Evolutionary conservation across 2,329 filamentous ascomycete species (phyloP), one percentile per base, ranked within the genome.

Genomic region (Curvularia lunata): DNA sequence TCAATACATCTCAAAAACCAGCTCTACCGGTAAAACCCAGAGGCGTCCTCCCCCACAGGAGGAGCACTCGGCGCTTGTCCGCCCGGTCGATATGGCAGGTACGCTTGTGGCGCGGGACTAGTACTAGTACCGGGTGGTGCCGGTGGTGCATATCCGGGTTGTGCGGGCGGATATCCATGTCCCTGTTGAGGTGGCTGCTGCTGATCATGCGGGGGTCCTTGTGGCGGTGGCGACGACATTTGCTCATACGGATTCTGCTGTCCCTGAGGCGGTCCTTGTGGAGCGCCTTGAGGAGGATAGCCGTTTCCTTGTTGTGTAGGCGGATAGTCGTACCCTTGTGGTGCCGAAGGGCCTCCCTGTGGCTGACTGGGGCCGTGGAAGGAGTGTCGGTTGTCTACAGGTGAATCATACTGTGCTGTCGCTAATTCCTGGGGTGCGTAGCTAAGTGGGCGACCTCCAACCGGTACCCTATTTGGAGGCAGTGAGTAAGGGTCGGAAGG

Each of bases 371-470:
- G 70, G 3, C 67, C 51, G 62, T 67, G 49, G 60, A 79, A 78
- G 18, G 76, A 77, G 42, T 79, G 76, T 12, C 80, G 70, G 57
- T 77, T 77, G 61, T 82, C 80, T 3, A 80, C 65, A 1, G 81
- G 81, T 7, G 78, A 80, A 60, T 82, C 80, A 58, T 78, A 81
- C 25, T 79, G 77, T 10, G 76, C 73, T 4, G 80, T 80, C 18
- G 79, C 77, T 18, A 83, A 72, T 65, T 83, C 81, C 58, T 82
- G 81, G 5, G 81, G 81, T 10, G 68, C 75, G 46, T 71, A 77
- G 51, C 75, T 77, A 47, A 75, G 75, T 3, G 75, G 74, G 19
- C 76, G 70, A 1, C 61, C 71, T 12, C 65, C 71, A 32, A 67
- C 64, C 18, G 73, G 70, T 2, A 75, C 65, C 34, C 71, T 66